phyloP scores from a whole-genome alignment of 2,329 filamentous ascomycete genomes.

The Biscogniauxia sp. region DNA sequence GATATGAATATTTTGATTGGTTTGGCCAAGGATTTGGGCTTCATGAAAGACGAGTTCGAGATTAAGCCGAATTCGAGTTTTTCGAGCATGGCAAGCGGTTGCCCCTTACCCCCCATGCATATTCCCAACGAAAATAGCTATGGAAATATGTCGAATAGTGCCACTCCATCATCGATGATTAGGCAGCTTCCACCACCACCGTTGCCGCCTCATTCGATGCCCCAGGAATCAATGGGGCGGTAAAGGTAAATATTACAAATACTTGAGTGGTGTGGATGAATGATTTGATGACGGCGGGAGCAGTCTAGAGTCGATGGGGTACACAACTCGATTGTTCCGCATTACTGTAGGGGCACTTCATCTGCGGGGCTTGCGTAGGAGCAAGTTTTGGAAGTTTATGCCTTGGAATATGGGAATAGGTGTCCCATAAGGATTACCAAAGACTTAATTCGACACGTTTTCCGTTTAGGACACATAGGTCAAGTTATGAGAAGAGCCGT shows the following conservation, averaged over 20 bases:
- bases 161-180: slow-evolving; percentile 19
- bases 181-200: slow-evolving; percentile 15
- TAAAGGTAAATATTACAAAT: background rate
- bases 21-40: slow-evolving; percentile 41
- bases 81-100: slow-evolving; percentile 38
- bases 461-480: background rate
- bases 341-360: background rate
- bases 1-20: slow-evolving; percentile 73
- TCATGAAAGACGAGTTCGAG: slow-evolving; percentile 37
- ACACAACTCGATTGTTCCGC: background rate
- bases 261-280: background rate
- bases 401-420: background rate
- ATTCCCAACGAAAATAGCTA: slow-evolving; percentile 19
- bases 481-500: background rate
- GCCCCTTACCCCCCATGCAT: slow-evolving; percentile 21
- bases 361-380: background rate
- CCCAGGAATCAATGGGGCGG: background rate
- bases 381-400: background rate
- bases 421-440: background rate
- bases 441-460: background rate
- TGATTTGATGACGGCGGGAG: background rate
- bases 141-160: slow-evolving; percentile 5
- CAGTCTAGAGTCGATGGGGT: background rate
- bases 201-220: slow-evolving; percentile 11
- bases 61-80: slow-evolving; percentile 39